Evolutionary conservation across 768 basidiomycete genomes (phyloP).

Genomic region (Mycena sanguinolenta): DNA sequence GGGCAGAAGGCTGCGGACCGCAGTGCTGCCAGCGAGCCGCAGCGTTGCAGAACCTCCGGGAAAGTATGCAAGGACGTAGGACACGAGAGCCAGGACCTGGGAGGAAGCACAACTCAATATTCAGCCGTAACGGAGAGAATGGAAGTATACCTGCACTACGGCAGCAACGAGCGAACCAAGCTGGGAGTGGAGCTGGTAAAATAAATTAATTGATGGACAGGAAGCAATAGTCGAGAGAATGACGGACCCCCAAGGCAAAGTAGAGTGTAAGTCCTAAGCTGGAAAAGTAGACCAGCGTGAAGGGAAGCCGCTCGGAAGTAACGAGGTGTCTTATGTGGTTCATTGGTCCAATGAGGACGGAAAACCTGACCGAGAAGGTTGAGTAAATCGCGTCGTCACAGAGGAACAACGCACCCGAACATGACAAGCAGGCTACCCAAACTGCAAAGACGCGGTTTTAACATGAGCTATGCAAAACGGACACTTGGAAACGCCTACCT

Average conservation of each 20-base stretch:
- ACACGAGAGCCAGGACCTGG: conserved; percentile 84
- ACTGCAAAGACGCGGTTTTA: conserved; percentile 53
- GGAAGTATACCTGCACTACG: conserved; percentile 75
- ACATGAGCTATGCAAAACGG: neutral
- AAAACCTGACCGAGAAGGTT: conserved; percentile 65
- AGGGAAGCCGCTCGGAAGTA: conserved; percentile 87
- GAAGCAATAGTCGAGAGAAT: conserved; percentile 8
- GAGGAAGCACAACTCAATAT: conserved; percentile 1
- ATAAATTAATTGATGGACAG: conserved; percentile 7
- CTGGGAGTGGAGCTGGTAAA: conserved; percentile 80
- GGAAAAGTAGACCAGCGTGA: conserved; percentile 84
- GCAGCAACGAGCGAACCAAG: conserved; percentile 88
- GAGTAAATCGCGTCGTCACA: neutral
- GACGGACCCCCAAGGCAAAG: conserved; percentile 88
- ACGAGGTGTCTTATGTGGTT: conserved; percentile 92
- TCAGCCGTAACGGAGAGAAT: neutral
- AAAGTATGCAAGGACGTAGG: conserved; percentile 95
- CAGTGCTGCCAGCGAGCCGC: conserved; percentile 83
- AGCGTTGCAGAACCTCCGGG: conserved; percentile 90
- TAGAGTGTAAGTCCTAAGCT: conserved; percentile 91
- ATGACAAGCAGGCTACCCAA: conserved; percentile 94
- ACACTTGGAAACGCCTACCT: conserved; percentile 58
- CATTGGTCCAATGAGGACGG: conserved; percentile 89
- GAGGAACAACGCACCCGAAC: conserved; percentile 77
- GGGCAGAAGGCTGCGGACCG: conserved; percentile 85